Evolutionary conservation across 225 moss, liverwort and hornwort species (phyloP).

Genomic region (Polytrichum commune): DNA sequence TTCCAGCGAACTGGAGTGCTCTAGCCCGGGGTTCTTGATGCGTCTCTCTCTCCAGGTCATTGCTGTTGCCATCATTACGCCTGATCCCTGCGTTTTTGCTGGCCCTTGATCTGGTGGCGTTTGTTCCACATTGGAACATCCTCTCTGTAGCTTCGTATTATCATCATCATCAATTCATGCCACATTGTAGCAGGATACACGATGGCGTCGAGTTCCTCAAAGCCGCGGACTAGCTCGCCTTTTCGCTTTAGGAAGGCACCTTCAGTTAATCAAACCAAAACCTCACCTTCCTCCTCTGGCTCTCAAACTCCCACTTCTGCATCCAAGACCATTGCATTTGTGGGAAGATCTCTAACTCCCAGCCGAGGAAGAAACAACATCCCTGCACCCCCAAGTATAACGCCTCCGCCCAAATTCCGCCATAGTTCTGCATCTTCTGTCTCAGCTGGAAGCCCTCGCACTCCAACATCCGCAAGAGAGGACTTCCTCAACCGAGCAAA

Average conservation of each 20-base stretch:
- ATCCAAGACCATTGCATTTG: constrained; percentile 45
- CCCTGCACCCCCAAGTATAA: constrained; percentile 30
- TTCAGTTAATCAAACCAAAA: constrained; percentile 48
- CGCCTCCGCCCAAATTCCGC: constrained; percentile 73
- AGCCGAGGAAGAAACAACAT: constrained; percentile 39
- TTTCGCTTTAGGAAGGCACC: constrained; percentile 52
- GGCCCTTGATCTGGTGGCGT: constrained; percentile 11
- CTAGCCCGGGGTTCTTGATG: constrained; percentile 7
- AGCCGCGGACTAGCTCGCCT: constrained; percentile 58
- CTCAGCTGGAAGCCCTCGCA: constrained; percentile 73
- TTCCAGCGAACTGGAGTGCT: neutral
- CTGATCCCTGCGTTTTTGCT: constrained; percentile 26
- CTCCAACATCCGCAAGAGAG: constrained; percentile 74
- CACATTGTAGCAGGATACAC: constrained; percentile 1
- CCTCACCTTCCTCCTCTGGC: constrained; percentile 55
- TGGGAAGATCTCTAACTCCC: constrained; percentile 42
- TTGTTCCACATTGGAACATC: neutral
- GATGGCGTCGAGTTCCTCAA: constrained; percentile 53
- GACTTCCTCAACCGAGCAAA: constrained; percentile 82
- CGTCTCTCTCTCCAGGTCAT: constrained; percentile 1
- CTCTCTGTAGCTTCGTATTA: neutral
- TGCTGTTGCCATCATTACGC: constrained; percentile 7
- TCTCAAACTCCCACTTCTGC: constrained; percentile 54
- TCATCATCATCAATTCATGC: constrained; percentile 13
- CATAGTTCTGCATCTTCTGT: constrained; percentile 60